Base-by-base conservation (phyloP, 2,329 filamentous ascomycete species). In the Xylaria sp. region DNA sequence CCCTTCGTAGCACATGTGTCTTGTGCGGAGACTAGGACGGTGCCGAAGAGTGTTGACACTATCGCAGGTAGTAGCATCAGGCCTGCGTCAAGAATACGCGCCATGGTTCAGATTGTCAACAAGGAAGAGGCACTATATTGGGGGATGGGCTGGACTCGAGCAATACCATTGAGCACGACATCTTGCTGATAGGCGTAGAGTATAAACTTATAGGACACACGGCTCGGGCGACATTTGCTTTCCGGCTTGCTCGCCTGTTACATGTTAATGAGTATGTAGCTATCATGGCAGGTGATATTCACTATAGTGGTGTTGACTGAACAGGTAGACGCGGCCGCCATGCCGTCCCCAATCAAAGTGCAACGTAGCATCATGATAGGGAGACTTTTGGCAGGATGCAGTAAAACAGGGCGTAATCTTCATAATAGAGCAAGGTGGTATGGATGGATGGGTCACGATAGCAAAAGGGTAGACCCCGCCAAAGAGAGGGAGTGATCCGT, bases 1-100 rank as follows among this genome's bases (percentile, higher is more conserved):
- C 78, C 78, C 59, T 78, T 80, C 2, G 77, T 78, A 11, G 68
- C 72, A 56, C 78, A 80, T 42, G 75, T 77, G 32, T 64, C 57
- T 48, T 64, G 61, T 4, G 69, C 69, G 9, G 50, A 58, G 24
- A 47, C 60, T 21, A 61, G 53, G 8, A 30, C 12, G n/a, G 61
- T 55, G n/a, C 66, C 48, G 47, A 67, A 45, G 3, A 69, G 45
- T 7, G 61, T 57, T 7, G 61, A 65, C 12, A 62, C 36, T 12
- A 71, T 36, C 2, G 53, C 36, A 21, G 62, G 62, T 2, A 70
- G 45, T 39, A 65, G 36, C 27, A 59, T 27, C 17, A 67, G 51
- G 24, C 64, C 50, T 5, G 45, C 56, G 12, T 57, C 32, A 12
- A 62, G 62, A 57, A 61, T 57, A 27, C 60, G 60, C 11, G 69